Evolutionary conservation across 768 basidiomycete species (phyloP), one percentile per base, ranked within the genome.

Genomic region (Lepiota brunneoincarnata): DNA sequence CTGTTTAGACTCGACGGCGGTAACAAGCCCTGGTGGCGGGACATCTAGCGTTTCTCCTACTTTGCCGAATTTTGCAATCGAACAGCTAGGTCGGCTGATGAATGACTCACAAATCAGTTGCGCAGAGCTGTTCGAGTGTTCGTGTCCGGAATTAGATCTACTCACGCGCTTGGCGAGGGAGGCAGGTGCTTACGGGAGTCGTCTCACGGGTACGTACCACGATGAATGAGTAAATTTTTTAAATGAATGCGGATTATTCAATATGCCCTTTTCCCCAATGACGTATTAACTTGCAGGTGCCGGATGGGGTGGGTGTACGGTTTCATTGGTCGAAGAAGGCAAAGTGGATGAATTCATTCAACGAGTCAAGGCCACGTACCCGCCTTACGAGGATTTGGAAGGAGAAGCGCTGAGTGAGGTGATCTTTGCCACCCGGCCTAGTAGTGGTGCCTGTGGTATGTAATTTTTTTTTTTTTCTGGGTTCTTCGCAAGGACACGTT

Each of bases 281-380:
- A 14, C 26, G 6, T 18, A 45, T 14, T 51, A 9, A 44, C 18
- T 55, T 38, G 37, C 44, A 89, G 89, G 90, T 24, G 92, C 92
- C 0, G 92, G 91, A 3, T 96, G 92, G 92, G 93, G 93, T 35
- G 93, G 93, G 4, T 93, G 91, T 63, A 89, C 88, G 0, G 87
- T 94, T 18, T 91, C 89, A 6, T 78, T 94, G 17, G 86, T 94
- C 14, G 77, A 81, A 6, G 86, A 87, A 62, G 67, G 72, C 17
- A 62, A 80, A 40, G 88, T 89, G 2, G 75, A 79, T 0, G 56
- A 61, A 6, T 94, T 95, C 66, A 85, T 93, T 41, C 63, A 71
- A 57, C 74, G 75, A 58, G 71, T 94, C 15, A 79, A 74, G 63
- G 70, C 70, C n/a, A 70, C 68, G 3, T 94, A 92, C 64, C 68